These are phyloP conservation scores for Tulasnella sp. DNA, from an alignment of 768 basidiomycete species.

Conservation along the genomic window DNA sequence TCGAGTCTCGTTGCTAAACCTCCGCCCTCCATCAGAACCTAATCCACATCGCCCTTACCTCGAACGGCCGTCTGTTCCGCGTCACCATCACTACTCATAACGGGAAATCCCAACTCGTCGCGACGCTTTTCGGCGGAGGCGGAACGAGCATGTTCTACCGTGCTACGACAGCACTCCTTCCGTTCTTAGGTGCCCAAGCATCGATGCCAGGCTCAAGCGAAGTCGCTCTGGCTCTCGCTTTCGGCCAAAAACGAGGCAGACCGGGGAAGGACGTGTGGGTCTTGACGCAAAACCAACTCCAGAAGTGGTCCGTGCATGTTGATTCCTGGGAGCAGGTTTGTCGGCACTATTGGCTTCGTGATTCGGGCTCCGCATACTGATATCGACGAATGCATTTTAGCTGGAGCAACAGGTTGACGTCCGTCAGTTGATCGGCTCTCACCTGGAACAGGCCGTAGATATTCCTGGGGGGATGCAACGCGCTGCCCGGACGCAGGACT, in stretches of 20 bases:
- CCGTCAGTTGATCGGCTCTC: background rate
- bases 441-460: background rate
- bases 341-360: no score
- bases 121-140: constrained; percentile 1
- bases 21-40: background rate
- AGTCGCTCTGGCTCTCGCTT: constrained; percentile 2
- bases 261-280: constrained; percentile 15
- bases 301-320: constrained; percentile 18
- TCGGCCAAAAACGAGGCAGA: background rate
- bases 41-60: constrained; percentile 9
- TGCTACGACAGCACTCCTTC: background rate
- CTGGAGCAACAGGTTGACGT: constrained; percentile 2
- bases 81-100: constrained; percentile 11
- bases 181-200: background rate
- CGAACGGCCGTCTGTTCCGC: constrained; percentile 12
- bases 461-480: background rate
- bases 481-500: background rate
- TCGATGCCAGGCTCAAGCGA: background rate
- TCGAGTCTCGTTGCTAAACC: background rate
- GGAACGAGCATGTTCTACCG: background rate
- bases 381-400: background rate
- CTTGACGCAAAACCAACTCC: constrained; percentile 14
- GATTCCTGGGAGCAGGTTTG: constrained; percentile 22
- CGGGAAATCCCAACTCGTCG: constrained; percentile 15
- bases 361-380: background rate